These are phyloP conservation scores for Macadamia integrifolia DNA, from an alignment of 164 flowering plant genomes.

Conservation along the genomic window DNA sequence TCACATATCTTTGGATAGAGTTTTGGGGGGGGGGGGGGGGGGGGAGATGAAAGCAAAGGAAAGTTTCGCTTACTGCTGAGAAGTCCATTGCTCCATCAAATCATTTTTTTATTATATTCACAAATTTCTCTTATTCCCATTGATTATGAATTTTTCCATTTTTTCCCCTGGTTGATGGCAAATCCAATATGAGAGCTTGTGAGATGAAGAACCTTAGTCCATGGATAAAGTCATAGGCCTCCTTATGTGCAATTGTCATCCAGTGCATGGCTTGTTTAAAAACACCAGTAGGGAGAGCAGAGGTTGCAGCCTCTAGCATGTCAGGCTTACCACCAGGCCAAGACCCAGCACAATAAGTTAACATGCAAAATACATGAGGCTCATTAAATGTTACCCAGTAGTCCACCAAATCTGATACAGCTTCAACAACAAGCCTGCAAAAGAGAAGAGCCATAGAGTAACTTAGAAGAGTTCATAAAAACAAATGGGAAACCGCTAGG, in stretches of 20 bases:
- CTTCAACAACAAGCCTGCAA: conserved; percentile 86
- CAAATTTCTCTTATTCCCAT: no score
- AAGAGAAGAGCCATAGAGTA: conserved; percentile 1
- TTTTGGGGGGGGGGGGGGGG: background rate
- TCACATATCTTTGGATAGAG: background rate
- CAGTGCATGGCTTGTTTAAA: conserved; percentile 83
- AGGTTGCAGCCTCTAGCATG: conserved; percentile 86
- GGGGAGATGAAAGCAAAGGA: background rate
- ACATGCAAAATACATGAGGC: conserved; percentile 92
- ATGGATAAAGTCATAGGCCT: conserved; percentile 89
- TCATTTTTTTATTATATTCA: no score
- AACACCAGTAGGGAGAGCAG: conserved; percentile 88
- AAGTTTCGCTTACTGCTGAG: no score
- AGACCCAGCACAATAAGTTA: conserved; percentile 95
- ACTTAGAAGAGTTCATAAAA: conserved; percentile 1
- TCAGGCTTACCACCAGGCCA: conserved; percentile 99
- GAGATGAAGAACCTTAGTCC: conserved; percentile 39
- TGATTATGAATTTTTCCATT: no score
- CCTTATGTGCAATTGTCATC: conserved; percentile 83
- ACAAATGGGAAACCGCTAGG: background rate
- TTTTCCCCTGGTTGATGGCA: background rate
- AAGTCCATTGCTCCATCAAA: no score
- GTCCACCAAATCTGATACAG: conserved; percentile 72
- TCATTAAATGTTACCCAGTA: conserved; percentile 97
- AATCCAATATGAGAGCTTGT: background rate